Evolutionary conservation across 768 basidiomycete species (phyloP).

Genomic region (Phlebiopsis gigantea): DNA sequence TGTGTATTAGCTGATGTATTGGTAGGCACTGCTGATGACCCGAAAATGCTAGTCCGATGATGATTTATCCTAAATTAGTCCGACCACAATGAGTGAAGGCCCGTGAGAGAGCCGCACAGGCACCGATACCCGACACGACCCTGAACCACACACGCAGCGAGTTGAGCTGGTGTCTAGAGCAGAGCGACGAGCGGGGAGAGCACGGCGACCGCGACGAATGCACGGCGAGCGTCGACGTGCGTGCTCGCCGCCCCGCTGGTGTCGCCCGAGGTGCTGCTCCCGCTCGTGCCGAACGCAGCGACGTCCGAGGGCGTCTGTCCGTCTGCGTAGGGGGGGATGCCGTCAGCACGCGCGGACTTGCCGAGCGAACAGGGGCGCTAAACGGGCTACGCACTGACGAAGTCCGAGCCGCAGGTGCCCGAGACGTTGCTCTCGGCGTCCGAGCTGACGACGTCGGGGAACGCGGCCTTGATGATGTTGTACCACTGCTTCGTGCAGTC

Average conservation of each 20-base stretch:
- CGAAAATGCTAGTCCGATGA: not conserved
- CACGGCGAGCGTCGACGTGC: not conserved
- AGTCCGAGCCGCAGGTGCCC: conserved; percentile 25
- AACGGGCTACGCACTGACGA: conserved; percentile 21
- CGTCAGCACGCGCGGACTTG: not conserved
- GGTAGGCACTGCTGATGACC: not conserved
- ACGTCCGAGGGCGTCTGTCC: conserved; percentile 23
- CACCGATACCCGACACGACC: no score
- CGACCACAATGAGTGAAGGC: not conserved
- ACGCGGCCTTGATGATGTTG: conserved; percentile 22
- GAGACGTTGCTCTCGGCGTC: conserved; percentile 14
- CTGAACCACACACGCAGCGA: no score
- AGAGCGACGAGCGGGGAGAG: conserved; percentile 18
- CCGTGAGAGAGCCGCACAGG: not conserved
- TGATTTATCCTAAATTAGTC: not conserved
- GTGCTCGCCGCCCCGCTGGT: not conserved
- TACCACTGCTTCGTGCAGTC: conserved; percentile 29
- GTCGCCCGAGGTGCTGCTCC: conserved; percentile 8
- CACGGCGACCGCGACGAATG: conserved; percentile 11
- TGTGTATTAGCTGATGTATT: not conserved
- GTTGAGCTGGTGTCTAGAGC: no score
- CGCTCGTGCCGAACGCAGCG: conserved; percentile 20
- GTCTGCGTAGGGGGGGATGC: conserved; percentile 15
- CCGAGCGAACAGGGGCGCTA: not conserved
- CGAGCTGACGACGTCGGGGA: conserved; percentile 18